phyloP scores from a whole-genome alignment of 495 filamentous ascomycete species.

The Xylaria nigripes region DNA sequence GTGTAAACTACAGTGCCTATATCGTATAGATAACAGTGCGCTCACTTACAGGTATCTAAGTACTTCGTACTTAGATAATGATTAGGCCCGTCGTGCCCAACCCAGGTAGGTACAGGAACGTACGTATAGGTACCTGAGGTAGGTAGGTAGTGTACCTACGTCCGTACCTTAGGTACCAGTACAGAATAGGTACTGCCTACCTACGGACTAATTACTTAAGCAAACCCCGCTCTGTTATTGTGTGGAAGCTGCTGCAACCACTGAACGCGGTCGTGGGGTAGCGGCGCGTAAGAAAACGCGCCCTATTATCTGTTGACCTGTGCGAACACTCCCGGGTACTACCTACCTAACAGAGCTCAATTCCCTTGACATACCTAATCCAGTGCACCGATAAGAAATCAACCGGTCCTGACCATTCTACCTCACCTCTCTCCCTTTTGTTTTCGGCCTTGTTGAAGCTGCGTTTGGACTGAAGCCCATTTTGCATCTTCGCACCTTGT shows the following conservation, averaged over 20 bases:
- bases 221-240: neutral
- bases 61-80: too few relatives aligned
- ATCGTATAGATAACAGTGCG: too few relatives aligned
- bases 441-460: neutral
- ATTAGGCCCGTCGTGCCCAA: too few relatives aligned
- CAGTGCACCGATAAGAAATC: neutral
- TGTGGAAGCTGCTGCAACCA: conserved; percentile 25
- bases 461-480: neutral
- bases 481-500: neutral
- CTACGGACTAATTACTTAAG: neutral
- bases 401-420: neutral
- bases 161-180: too few relatives aligned
- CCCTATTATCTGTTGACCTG: neutral
- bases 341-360: neutral
- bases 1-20: too few relatives aligned
- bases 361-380: neutral
- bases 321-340: neutral
- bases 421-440: neutral
- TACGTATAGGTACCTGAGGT: too few relatives aligned
- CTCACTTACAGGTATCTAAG: too few relatives aligned
- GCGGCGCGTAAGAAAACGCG: conserved; percentile 5
- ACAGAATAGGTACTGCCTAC: too few relatives aligned
- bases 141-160: too few relatives aligned
- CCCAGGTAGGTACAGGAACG: too few relatives aligned
- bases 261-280: conserved; percentile 22